phyloP scores from a whole-genome alignment of 805 yeast species.

The Cyberlindnera samutprakarnensis region DNA sequence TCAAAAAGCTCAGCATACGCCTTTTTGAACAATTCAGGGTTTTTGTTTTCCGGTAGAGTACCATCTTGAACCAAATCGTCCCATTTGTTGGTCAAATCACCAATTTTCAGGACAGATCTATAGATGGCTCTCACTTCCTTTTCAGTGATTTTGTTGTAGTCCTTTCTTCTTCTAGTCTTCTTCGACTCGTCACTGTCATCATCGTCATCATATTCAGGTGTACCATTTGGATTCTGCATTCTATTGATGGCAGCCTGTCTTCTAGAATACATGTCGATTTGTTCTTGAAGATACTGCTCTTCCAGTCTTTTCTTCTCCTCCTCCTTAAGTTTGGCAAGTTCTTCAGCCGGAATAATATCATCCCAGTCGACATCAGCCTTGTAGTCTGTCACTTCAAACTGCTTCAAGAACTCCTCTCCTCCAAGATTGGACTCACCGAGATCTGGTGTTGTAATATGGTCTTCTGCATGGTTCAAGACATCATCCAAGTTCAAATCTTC shows the following conservation, averaged over 20 bases:
- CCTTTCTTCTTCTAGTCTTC: conserved; percentile 28
- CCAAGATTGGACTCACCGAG: conserved; percentile 96
- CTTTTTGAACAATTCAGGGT: conserved; percentile 68
- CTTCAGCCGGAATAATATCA: conserved; percentile 95
- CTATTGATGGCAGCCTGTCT: conserved; percentile 67
- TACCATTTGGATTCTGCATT: conserved; percentile 41
- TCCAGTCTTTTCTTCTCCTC: conserved; percentile 84
- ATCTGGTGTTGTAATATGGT: conserved; percentile 93
- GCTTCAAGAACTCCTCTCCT: conserved; percentile 94
- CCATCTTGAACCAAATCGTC: conserved; percentile 88
- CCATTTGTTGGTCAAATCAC: conserved; percentile 72
- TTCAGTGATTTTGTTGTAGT: conserved; percentile 58
- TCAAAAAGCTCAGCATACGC: conserved; percentile 68
- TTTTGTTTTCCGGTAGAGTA: conserved; percentile 74
- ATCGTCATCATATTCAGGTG: conserved; percentile 33
- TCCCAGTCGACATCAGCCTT: conserved; percentile 99
- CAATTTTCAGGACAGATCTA: conserved; percentile 72
- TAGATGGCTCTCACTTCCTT: conserved; percentile 82
- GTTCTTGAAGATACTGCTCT: conserved; percentile 81
- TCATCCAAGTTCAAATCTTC: conserved; percentile 95
- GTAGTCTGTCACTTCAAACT: conserved; percentile 96
- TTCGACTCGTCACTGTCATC: conserved; percentile 27
- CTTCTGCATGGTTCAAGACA: conserved; percentile 94
- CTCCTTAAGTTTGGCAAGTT: conserved; percentile 78
- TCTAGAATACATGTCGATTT: conserved; percentile 78